Evolutionary conservation across 2,329 filamentous ascomycete species (phyloP).

Genomic region (Emmonsia crescens): DNA sequence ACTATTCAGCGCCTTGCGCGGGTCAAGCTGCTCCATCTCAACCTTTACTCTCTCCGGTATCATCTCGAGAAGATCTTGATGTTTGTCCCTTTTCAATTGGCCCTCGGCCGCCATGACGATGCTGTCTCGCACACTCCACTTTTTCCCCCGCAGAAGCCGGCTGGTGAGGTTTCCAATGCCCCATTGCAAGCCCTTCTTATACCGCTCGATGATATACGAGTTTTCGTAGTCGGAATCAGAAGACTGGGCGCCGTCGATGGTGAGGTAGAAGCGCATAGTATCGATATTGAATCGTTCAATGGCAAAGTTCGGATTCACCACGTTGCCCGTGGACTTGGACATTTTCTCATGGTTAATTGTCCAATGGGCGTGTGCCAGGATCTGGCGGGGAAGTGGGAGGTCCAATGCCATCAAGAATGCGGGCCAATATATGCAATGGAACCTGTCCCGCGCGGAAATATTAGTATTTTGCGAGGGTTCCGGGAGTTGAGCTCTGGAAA

Average conservation of each 20-base stretch:
- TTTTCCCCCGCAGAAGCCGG: conserved; percentile 56
- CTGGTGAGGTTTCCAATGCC: conserved; percentile 71
- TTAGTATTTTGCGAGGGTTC: neutral
- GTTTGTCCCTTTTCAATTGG: conserved; percentile 22
- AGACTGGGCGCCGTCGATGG: conserved; percentile 63
- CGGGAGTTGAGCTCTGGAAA: neutral
- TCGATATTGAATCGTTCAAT: conserved; percentile 83
- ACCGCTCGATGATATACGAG: conserved; percentile 58
- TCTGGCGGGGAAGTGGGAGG: conserved; percentile 63
- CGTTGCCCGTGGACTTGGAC: conserved; percentile 91
- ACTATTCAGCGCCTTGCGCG: conserved; percentile 52
- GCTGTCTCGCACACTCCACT: conserved; percentile 56
- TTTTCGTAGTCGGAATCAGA: conserved; percentile 84
- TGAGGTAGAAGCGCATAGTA: conserved; percentile 78
- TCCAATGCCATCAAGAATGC: conserved; percentile 84
- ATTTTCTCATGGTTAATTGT: conserved; percentile 86
- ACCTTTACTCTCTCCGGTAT: conserved; percentile 35
- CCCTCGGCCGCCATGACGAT: conserved; percentile 35
- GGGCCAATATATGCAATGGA: conserved; percentile 97
- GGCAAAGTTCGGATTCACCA: conserved; percentile 88
- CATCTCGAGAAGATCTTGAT: conserved; percentile 32
- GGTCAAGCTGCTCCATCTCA: conserved; percentile 54
- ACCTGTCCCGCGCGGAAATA: conserved; percentile 34
- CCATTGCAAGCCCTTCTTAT: conserved; percentile 66
- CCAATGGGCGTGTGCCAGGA: conserved; percentile 92